Conservation (phyloP, 345 rosid species). For the Firmiana major region DNA sequence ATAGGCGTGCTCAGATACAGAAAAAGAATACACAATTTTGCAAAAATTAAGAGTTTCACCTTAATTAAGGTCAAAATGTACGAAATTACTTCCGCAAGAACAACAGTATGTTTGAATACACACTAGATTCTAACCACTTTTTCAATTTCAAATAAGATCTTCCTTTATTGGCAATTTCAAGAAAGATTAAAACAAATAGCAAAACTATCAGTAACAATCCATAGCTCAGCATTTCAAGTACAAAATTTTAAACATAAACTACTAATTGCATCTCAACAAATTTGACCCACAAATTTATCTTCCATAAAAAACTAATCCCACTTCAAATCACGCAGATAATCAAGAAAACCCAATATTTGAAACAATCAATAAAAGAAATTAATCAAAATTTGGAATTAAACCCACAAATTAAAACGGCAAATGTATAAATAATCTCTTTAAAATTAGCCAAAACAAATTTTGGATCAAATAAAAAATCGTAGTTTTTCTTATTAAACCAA, state of each 20-base stretch:
- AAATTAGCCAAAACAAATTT: not conserved
- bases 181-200: not conserved
- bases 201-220: not conserved
- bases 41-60: not conserved
- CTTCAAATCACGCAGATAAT: not conserved
- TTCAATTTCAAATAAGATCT: not conserved
- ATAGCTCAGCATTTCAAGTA: not conserved
- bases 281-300: not conserved
- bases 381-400: not conserved
- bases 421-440: not conserved
- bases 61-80: not conserved
- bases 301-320: not conserved
- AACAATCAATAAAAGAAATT: not conserved
- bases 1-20: not conserved
- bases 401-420: not conserved
- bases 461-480: not conserved
- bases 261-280: not conserved
- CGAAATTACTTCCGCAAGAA: not conserved
- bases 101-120: not conserved
- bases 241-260: not conserved
- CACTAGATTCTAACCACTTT: not conserved
- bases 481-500: not conserved
- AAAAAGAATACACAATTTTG: not conserved
- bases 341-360: not conserved
- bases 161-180: not conserved